Base-by-base conservation (phyloP, 2,329 filamentous ascomycete genomes). In the Sarocladium kiliense region DNA sequence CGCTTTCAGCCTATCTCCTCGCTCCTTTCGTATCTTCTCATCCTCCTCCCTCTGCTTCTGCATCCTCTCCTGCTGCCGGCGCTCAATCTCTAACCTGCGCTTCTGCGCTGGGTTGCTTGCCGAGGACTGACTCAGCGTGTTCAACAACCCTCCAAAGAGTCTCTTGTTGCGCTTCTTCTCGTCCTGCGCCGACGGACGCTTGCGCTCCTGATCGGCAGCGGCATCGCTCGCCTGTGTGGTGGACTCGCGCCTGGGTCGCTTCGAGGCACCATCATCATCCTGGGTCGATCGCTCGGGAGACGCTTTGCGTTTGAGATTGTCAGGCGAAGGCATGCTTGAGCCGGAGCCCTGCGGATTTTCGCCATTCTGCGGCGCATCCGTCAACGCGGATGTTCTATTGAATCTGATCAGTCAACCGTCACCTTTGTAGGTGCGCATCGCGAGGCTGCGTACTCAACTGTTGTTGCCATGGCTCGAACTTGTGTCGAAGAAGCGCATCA, bases 91-190 rank as follows among this genome's bases (percentile, higher is more conserved):
- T 58, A 81, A 81, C 56, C 89, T 85, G 63, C 83, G 85, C 71
- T 81, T 87, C 71, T 87, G 84, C 75, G 77, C 82, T 61, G 74
- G 78, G 74, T 67, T 77, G 61, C 77, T 81, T 66, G 79, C 80
- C 63, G 81, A 86, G 4, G 47, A 51, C 72, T 93, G 88, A 69
- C 87, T 91, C 58, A 96, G 78, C 36, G 88, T 90, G 68, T 80
- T 89, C 57, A 94, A 76, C 56, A 95, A 74, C 34, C 87, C 89
- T 58, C 93, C 92, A 66, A 97, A 97, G 58, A 97, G 77, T 54
- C 93, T 82, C 70, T 89, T 87, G 21, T 89, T 89, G 36, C 93
- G 87, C 67, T 89, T 91, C 69, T 86, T 90, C 67, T 97, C 93
- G 64, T 95, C 88, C 47, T 51, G 47, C 10, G 21, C 27, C 7